These are phyloP conservation scores for Ceratobasidium sp. DNA, from an alignment of 1,284 basidiomycete species.

Conservation along the genomic window DNA sequence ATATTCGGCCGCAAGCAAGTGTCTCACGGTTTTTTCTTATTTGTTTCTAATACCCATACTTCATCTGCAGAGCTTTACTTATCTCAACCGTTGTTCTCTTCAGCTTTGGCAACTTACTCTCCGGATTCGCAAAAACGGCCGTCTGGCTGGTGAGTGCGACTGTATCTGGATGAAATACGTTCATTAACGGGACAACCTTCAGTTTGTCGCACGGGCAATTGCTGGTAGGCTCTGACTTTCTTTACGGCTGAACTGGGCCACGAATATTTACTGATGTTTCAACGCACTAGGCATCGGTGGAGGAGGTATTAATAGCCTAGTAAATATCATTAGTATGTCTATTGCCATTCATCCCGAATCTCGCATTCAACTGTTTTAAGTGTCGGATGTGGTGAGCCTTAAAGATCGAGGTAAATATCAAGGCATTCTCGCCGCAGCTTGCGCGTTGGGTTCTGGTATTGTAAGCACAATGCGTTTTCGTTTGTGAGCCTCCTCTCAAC, in stretches of 20 bases:
- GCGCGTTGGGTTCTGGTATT: conserved; percentile 41
- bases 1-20: conserved; percentile 44
- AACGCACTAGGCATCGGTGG: conserved; percentile 42
- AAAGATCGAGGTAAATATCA: conserved; percentile 81
- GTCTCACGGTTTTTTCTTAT: background rate
- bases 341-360: background rate
- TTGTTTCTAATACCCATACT: background rate
- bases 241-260: no score
- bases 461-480: background rate
- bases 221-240: no score
- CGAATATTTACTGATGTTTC: no score
- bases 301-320: conserved; percentile 43
- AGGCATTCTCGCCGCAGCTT: conserved; percentile 73
- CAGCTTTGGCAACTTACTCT: conserved; percentile 33
- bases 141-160: conserved; percentile 37
- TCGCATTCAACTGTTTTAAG: no score
- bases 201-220: conserved; percentile 44
- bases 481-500: background rate
- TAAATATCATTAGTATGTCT: conserved; percentile 41
- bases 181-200: no score
- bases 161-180: background rate
- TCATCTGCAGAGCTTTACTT: conserved; percentile 20
- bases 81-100: conserved; percentile 39
- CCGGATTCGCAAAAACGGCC: conserved; percentile 37
- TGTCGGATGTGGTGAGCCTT: conserved; percentile 79